Evolutionary conservation across 129 eudicot genomes (phyloP).

Genomic region (Lonicera japonica): DNA sequence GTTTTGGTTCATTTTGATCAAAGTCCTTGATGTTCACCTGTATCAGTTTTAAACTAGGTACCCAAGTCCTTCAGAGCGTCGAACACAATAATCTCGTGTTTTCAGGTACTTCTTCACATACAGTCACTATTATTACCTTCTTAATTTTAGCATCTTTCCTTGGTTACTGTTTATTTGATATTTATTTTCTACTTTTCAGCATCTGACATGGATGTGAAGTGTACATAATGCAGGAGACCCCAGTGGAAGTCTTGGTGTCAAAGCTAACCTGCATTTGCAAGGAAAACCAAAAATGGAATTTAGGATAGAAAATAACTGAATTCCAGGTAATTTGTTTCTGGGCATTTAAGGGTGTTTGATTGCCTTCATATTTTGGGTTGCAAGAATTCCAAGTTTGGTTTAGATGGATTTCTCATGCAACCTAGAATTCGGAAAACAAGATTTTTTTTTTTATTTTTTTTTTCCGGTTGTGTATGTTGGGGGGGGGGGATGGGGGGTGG

Average conservation of each 20-base stretch:
- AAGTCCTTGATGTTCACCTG: constrained; percentile 33
- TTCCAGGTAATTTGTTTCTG: not conserved
- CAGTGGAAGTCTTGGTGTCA: constrained; percentile 8
- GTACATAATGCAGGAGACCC: not conserved
- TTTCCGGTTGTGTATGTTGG: too few species aligned
- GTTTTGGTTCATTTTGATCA: constrained; percentile 18
- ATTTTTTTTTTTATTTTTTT: too few species aligned
- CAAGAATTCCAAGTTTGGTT: too few species aligned
- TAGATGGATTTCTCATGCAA: too few species aligned
- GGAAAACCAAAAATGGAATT: not conserved
- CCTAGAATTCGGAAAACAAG: too few species aligned
- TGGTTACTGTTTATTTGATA: constrained; percentile 6
- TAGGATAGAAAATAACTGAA: too few species aligned
- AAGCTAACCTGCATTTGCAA: not conserved
- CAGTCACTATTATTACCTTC: too few species aligned
- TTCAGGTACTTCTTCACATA: constrained; percentile 13
- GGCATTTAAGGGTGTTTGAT: too few species aligned
- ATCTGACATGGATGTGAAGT: constrained; percentile 19
- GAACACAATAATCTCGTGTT: constrained; percentile 9
- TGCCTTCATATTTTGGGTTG: too few species aligned
- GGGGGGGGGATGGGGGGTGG: too few species aligned
- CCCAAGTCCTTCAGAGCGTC: constrained; percentile 30
- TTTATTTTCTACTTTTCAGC: constrained; percentile 20
- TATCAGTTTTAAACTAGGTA: constrained; percentile 41
- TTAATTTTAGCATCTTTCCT: not conserved